Evolutionary conservation across 1,284 basidiomycete species (phyloP).

Genomic region (Moesziomyces parantarcticus): DNA sequence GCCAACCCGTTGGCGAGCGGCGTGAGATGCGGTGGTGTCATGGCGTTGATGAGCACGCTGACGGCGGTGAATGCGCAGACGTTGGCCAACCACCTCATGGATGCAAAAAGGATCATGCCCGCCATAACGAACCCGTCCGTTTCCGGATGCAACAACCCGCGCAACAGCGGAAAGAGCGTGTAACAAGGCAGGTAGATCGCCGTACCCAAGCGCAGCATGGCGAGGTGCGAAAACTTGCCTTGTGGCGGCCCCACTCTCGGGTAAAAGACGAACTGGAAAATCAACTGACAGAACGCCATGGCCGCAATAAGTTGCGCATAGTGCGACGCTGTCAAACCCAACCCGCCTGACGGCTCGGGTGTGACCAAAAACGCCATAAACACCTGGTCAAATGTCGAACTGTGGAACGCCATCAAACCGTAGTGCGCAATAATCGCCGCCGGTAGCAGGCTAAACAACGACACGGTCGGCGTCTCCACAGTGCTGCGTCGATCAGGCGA

Average conservation of each 20-base stretch:
- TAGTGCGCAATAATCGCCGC: constrained; percentile 66
- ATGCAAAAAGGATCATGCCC: constrained; percentile 69
- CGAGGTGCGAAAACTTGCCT: constrained; percentile 63
- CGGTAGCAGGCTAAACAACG: constrained; percentile 59
- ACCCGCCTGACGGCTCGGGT: constrained; percentile 60
- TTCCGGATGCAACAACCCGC: constrained; percentile 69
- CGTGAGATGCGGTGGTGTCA: constrained; percentile 68
- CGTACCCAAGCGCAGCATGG: constrained; percentile 63
- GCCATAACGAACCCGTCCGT: constrained; percentile 69
- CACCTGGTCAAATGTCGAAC: constrained; percentile 67
- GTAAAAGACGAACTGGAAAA: constrained; percentile 71
- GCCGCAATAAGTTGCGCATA: constrained; percentile 67
- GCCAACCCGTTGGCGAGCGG: constrained; percentile 70
- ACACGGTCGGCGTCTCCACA: constrained; percentile 7
- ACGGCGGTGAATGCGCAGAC: constrained; percentile 68
- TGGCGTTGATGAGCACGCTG: constrained; percentile 68
- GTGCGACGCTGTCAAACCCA: constrained; percentile 67
- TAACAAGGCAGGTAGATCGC: constrained; percentile 53
- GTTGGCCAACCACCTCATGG: constrained; percentile 68
- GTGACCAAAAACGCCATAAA: constrained; percentile 68
- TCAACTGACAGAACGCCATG: constrained; percentile 61
- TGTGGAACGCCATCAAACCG: constrained; percentile 64
- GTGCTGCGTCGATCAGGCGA: constrained; percentile 19
- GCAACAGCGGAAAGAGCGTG: constrained; percentile 68
- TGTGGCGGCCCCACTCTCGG: constrained; percentile 73